phyloP scores from a whole-genome alignment of 176 grass and related monocot species.

The Dactylis glomerata region DNA sequence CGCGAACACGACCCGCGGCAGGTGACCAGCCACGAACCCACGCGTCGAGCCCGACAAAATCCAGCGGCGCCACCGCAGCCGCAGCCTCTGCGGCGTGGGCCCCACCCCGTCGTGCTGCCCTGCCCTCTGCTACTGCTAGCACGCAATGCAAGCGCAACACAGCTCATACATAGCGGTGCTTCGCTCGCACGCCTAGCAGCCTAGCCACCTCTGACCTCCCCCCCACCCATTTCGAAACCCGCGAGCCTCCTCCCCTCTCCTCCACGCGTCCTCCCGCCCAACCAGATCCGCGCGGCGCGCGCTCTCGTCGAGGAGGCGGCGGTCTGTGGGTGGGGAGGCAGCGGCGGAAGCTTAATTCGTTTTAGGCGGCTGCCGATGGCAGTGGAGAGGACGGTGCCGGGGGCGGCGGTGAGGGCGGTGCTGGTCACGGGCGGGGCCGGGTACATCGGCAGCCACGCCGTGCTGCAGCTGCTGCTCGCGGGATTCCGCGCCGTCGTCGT shows the following conservation, averaged over 20 bases:
- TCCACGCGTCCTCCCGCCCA: not conserved
- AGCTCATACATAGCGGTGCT: not conserved
- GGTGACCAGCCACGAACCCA: slow-evolving; percentile 8
- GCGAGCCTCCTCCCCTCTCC: not conserved
- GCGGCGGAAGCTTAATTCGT: not conserved
- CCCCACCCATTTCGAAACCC: not conserved
- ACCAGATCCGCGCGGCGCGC: not conserved
- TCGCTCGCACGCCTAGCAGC: not conserved
- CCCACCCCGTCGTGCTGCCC: not conserved
- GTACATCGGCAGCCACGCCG: slow-evolving; percentile 97
- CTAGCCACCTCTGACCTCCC: not conserved
- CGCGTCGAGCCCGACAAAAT: not conserved
- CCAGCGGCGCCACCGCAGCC: not conserved
- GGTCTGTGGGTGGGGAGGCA: not conserved
- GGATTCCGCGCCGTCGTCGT: slow-evolving; percentile 66
- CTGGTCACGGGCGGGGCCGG: slow-evolving; percentile 88
- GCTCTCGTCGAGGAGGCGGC: not conserved
- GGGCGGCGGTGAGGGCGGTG: slow-evolving; percentile 38
- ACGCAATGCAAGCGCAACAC: not conserved
- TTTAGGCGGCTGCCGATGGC: slow-evolving; percentile 13
- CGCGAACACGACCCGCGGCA: not conserved
- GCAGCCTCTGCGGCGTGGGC: not conserved
- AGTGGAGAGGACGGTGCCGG: slow-evolving; percentile 21
- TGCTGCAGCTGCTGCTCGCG: slow-evolving; percentile 70
- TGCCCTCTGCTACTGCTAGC: not conserved